Evolutionary conservation across 2,329 filamentous ascomycete genomes (phyloP), one percentile per base, ranked within the genome.

Genomic region (Trichophyton mentagrophytes): DNA sequence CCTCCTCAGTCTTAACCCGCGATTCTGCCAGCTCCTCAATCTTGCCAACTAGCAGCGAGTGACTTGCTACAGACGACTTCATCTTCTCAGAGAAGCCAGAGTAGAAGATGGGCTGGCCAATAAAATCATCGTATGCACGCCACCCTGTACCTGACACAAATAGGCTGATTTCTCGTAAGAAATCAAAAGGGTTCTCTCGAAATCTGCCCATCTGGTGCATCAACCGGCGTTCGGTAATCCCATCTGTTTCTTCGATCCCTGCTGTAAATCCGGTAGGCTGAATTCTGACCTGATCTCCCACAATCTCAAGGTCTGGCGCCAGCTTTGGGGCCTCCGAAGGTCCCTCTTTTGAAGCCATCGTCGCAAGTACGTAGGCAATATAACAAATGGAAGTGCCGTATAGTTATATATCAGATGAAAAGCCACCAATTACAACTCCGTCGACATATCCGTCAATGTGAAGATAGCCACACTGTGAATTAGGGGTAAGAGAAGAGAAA

Each of bases 101-200:
- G 73, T 96, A 99, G 77, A 92, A 97, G 65, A 96, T 86, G 8
- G 90, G 90, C 72, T 96, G 91, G 22, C 93, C 93, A 67, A 97
- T 86, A 64, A 91, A 82, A 64, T 87, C 79, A 70, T 97, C 90
- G 77, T 99, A 99, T 63, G 89, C 89, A 63, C 93, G 88, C 93
- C 93, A 99, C 71, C 91, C 92, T 58, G 88, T 87, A 60, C 93
- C 93, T 11, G 90, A 92, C 65, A 97, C 88, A 74, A 97, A 91
- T 38, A 96, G 80, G 55, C 89, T 93, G 38, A 99, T 87, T 77
- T 99, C 93, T 66, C 90, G 89, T 33, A 97, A 83, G 72, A 97
- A 97, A 65, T 90, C 81, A 65, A 87, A 76, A 0, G 85, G 85
- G 60, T 82, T 80, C 61, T 87, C 76, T 61, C 92, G 85, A 73